Percentiles rank a stretch among this genome's conserved stretches.
Evolutionary conservation across 495 filamentous ascomycete genomes (phyloP).

Genomic region (Parachaetomium inaequale): DNA sequence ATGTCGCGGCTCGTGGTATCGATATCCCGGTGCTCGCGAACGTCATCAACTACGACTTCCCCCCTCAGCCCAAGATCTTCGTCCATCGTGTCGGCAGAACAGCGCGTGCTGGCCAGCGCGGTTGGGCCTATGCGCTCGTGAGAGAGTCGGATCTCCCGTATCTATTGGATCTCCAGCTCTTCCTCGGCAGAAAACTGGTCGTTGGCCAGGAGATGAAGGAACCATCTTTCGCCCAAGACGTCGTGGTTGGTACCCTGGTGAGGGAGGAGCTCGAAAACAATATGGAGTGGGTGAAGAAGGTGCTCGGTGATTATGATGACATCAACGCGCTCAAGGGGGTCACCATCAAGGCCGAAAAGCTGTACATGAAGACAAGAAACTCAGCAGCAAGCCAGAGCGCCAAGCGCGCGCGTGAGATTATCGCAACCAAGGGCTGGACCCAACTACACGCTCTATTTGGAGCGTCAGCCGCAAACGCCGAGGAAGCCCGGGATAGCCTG

Average conservation of each 20-base stretch:
- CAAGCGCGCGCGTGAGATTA: conserved; percentile 74
- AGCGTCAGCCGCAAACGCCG: conserved; percentile 56
- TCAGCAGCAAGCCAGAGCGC: conserved; percentile 83
- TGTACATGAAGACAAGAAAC: conserved; percentile 85
- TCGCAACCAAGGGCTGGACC: conserved; percentile 62
- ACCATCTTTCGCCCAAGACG: conserved; percentile 71
- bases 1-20: conserved; percentile 94
- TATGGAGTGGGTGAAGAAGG: conserved; percentile 73
- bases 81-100: conserved; percentile 95
- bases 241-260: conserved; percentile 70
- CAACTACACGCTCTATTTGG: conserved; percentile 74
- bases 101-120: conserved; percentile 82
- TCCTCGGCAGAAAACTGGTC: conserved; percentile 76
- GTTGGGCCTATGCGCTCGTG: conserved; percentile 93
- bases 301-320: conserved; percentile 71
- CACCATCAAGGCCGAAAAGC: conserved; percentile 82
- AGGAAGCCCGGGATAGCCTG: conserved; percentile 76
- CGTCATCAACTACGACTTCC: conserved; percentile 98
- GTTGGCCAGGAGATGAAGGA: conserved; percentile 56
- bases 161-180: conserved; percentile 90
- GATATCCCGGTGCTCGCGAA: conserved; percentile 96
- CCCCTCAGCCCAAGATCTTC: conserved; percentile 92
- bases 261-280: conserved; percentile 66
- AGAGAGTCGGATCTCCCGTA: conserved; percentile 83
- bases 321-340: conserved; percentile 66